A percentile compares a stretch with the other conserved stretches of the same genome.
Evolutionary conservation across 306 rosid species (phyloP).

Genomic region (Glycine tomentella): DNA sequence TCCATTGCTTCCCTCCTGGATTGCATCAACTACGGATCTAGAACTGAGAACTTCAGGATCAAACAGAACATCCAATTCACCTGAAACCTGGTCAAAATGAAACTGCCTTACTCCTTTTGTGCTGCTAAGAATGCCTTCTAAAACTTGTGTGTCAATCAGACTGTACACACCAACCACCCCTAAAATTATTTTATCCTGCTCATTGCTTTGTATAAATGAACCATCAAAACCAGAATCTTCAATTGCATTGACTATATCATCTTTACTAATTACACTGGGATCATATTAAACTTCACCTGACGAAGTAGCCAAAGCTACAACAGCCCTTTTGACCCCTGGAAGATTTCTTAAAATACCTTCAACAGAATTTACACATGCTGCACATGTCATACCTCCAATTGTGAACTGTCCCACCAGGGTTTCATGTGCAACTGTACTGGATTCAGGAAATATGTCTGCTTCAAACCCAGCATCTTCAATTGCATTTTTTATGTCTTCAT

Average conservation of each 20-base stretch:
- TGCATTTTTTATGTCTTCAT: slow-evolving; percentile 82
- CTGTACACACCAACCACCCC: slow-evolving; percentile 76
- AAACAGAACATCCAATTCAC: slow-evolving; percentile 75
- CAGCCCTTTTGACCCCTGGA: slow-evolving; percentile 90
- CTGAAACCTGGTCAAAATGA: slow-evolving; percentile 61
- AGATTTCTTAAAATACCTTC: slow-evolving; percentile 83
- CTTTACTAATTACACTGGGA: slow-evolving; percentile 72
- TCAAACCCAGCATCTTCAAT: slow-evolving; percentile 99
- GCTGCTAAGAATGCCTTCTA: slow-evolving; percentile 74
- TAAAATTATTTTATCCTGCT: slow-evolving; percentile 76
- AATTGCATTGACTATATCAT: slow-evolving; percentile 82
- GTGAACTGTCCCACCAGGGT: slow-evolving; percentile 86
- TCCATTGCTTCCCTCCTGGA: slow-evolving; percentile 72
- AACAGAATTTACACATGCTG: slow-evolving; percentile 97
- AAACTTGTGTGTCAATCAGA: slow-evolving; percentile 62
- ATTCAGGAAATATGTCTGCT: slow-evolving; percentile 86
- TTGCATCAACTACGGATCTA: slow-evolving; percentile 87
- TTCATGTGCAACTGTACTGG: slow-evolving; percentile 63
- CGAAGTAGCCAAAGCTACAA: slow-evolving; percentile 93
- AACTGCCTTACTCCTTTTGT: slow-evolving; percentile 79
- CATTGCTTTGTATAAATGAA: slow-evolving; percentile 82
- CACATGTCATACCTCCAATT: slow-evolving; percentile 98
- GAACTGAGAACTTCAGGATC: slow-evolving; percentile 86
- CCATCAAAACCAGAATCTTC: slow-evolving; percentile 98
- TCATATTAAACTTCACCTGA: slow-evolving; percentile 95